phyloP scores from a whole-genome alignment of 257 asterid species.

The Solanum pimpinellifolium region DNA sequence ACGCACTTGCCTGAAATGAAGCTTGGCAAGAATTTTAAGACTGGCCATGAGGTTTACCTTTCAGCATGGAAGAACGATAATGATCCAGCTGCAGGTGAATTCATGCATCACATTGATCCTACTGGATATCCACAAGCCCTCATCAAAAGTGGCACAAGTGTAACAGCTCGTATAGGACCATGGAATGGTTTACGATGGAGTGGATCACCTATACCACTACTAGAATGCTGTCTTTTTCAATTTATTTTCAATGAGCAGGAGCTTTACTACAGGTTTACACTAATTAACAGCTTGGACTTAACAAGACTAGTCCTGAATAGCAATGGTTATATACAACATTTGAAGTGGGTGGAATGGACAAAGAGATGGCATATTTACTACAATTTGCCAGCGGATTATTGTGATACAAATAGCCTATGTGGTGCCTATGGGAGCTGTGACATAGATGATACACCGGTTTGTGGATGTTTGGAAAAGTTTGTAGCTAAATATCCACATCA shows the following conservation, averaged over 20 bases:
- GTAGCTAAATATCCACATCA: conserved; percentile 3
- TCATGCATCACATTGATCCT: no score
- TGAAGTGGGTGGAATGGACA: not conserved
- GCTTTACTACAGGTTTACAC: not conserved
- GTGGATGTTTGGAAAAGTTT: conserved; percentile 11
- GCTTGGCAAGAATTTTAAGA: no score
- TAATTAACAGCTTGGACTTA: not conserved
- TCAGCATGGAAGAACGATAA: no score
- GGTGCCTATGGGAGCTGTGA: not conserved
- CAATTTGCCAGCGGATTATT: not conserved
- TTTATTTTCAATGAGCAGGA: not conserved
- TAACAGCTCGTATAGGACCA: not conserved
- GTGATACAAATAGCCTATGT: not conserved
- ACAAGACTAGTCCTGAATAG: not conserved
- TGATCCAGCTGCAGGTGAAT: no score
- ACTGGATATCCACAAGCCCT: no score
- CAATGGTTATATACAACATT: not conserved
- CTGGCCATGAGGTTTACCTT: no score
- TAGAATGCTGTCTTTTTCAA: not conserved
- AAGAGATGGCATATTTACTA: not conserved
- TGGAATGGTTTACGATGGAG: not conserved
- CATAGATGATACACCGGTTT: not conserved
- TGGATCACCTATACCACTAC: not conserved
- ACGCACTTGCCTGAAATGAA: no score
- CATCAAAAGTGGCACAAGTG: not conserved